Conservation (phyloP, 768 basidiomycete genomes). For the Tulasnella sp. region DNA sequence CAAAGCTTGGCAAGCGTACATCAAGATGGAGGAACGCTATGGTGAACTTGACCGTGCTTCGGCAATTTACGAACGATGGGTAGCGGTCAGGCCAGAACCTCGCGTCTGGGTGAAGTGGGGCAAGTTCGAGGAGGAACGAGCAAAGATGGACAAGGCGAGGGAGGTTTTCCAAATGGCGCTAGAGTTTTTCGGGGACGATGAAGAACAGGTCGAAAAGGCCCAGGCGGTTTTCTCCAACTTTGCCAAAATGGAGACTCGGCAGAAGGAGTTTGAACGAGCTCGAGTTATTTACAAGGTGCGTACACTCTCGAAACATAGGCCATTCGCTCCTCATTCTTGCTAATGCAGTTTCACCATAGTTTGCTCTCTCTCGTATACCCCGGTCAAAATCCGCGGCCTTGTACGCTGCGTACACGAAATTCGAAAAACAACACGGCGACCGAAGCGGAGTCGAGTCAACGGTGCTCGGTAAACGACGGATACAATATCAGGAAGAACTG, state of each 20-base stretch:
- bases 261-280: conserved; percentile 95
- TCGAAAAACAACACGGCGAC: conserved; percentile 95
- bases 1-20: conserved; percentile 99
- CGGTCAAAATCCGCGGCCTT: conserved; percentile 80
- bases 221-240: conserved; percentile 90
- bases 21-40: conserved; percentile 94
- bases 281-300: conserved; percentile 91
- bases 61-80: conserved; percentile 84
- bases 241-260: conserved; percentile 92
- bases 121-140: conserved; percentile 52
- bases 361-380: conserved; percentile 86
- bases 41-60: conserved; percentile 86
- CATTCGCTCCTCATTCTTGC: neutral
- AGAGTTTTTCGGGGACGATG: conserved; percentile 83
- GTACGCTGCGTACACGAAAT: conserved; percentile 90
- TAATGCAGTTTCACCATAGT: conserved; percentile 35
- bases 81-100: conserved; percentile 45
- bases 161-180: conserved; percentile 86
- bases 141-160: conserved; percentile 54
- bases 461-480: conserved; percentile 92
- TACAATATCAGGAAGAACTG: conserved; percentile 96
- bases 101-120: conserved; percentile 57
- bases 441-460: conserved; percentile 82
- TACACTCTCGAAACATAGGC: neutral
- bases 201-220: conserved; percentile 76